A percentile compares a stretch with the other conserved stretches of the same genome.
Evolutionary conservation across 345 rosid genomes (phyloP).

Genomic region (Abelmoschus esculentus): DNA sequence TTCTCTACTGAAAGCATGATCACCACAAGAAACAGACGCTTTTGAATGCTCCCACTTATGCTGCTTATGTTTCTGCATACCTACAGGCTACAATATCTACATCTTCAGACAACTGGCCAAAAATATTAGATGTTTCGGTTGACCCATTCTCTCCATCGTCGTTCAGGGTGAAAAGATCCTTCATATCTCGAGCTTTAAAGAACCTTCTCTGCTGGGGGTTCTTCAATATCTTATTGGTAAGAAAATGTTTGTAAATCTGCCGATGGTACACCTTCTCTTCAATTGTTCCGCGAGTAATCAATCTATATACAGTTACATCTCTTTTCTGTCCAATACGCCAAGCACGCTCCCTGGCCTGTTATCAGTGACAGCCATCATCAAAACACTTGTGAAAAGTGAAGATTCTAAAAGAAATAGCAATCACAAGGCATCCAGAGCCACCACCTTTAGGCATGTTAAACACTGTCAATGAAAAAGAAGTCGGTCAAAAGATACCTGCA

Average conservation of each 20-base stretch:
- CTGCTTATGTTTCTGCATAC: conserved; percentile 21
- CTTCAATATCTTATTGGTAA: conserved; percentile 84
- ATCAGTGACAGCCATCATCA: conserved; percentile 10
- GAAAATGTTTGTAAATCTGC: conserved; percentile 95
- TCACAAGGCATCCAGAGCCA: neutral
- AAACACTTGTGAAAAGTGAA: too few relatives aligned
- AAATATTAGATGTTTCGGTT: conserved; percentile 84
- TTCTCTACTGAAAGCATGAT: conserved; percentile 20
- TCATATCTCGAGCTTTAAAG: conserved; percentile 95
- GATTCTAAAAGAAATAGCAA: neutral
- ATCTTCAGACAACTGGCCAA: conserved; percentile 73
- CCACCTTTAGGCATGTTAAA: neutral
- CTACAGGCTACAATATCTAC: conserved; percentile 63
- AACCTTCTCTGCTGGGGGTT: conserved; percentile 94
- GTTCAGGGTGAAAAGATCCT: conserved; percentile 70
- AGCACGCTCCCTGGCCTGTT: conserved; percentile 98
- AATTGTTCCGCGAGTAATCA: conserved; percentile 87
- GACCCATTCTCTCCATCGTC: conserved; percentile 61
- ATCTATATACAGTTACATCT: conserved; percentile 86
- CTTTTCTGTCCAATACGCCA: conserved; percentile 97
- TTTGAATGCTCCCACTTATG: conserved; percentile 20
- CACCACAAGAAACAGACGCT: conserved; percentile 18
- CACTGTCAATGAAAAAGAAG: conserved; percentile 5
- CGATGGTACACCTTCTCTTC: conserved; percentile 98
- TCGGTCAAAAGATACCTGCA: conserved; percentile 51